These are phyloP conservation scores for Chaetomium fimeti DNA, from an alignment of 495 filamentous ascomycete genomes.

Conservation along the genomic window DNA sequence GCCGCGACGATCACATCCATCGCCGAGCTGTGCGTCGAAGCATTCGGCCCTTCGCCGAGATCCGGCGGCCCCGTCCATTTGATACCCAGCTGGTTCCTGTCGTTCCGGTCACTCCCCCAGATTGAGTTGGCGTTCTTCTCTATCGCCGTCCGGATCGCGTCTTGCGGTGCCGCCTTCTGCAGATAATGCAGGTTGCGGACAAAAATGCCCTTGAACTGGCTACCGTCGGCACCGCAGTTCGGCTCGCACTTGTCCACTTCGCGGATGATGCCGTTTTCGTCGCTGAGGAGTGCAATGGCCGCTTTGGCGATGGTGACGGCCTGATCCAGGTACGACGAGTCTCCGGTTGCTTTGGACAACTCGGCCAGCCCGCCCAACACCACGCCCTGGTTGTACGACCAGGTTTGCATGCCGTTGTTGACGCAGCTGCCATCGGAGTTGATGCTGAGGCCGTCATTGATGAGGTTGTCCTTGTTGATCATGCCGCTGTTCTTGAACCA, in stretches of 20 bases:
- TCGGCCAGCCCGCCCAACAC: conserved; percentile 71
- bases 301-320: conserved; percentile 66
- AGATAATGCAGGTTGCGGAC: conserved; percentile 66
- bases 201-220: conserved; percentile 80
- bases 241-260: conserved; percentile 61
- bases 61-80: conserved; percentile 60
- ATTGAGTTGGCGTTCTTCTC: conserved; percentile 63
- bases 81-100: conserved; percentile 52
- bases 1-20: conserved; percentile 70
- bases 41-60: conserved; percentile 45
- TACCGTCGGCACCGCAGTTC: conserved; percentile 57
- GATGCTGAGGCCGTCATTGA: conserved; percentile 66
- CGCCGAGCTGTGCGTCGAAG: conserved; percentile 61
- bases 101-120: conserved; percentile 61
- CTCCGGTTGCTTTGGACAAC: conserved; percentile 55
- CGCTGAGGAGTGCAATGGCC: conserved; percentile 55
- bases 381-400: conserved; percentile 81
- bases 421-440: conserved; percentile 51
- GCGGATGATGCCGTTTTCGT: conserved; percentile 60
- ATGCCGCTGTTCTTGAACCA: conserved; percentile 69
- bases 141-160: conserved; percentile 55
- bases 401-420: conserved; percentile 63
- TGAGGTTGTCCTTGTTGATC: conserved; percentile 61
- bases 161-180: conserved; percentile 52
- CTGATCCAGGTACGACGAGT: conserved; percentile 51